Conservation (phyloP, 2,329 filamentous ascomycete species). For the Laburnicola sp. region DNA sequence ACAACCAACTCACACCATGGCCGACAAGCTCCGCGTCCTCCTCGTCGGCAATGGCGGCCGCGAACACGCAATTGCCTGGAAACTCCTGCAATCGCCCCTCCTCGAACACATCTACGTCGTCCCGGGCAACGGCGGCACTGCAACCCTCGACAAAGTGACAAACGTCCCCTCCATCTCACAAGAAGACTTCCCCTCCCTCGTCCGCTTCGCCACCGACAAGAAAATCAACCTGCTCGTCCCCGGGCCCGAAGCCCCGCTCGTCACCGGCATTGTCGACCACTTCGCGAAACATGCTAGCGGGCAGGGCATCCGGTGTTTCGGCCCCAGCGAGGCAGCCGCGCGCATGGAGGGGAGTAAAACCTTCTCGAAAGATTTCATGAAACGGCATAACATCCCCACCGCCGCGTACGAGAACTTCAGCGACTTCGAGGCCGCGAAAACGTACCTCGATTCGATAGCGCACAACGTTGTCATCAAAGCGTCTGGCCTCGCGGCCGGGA, state of each 20-base stretch:
- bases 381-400: conserved; percentile 83
- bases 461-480: conserved; percentile 79
- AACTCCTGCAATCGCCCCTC: conserved; percentile 77
- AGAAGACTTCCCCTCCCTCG: conserved; percentile 76
- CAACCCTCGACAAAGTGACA: conserved; percentile 65
- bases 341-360: conserved; percentile 95
- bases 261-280: conserved; percentile 83
- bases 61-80: conserved; percentile 95
- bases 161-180: conserved; percentile 72
- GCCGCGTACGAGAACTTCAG: conserved; percentile 89
- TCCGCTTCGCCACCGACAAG: conserved; percentile 72
- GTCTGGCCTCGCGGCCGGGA: conserved; percentile 86
- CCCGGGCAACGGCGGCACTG: conserved; percentile 79
- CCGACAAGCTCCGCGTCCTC: conserved; percentile 57
- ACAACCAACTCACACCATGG: conserved; percentile 20
- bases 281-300: conserved; percentile 62
- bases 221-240: conserved; percentile 81
- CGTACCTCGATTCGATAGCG: conserved; percentile 62
- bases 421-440: conserved; percentile 70
- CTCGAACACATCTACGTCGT: conserved; percentile 73
- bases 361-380: conserved; percentile 98
- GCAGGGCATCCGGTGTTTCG: conserved; percentile 73
- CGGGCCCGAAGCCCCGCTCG: conserved; percentile 90
- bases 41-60: conserved; percentile 92
- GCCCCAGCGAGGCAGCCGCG: conserved; percentile 81